Evolutionary conservation across 306 rosid genomes (phyloP), one percentile per base, ranked within the genome.

Genomic region (Psophocarpus tetragonolobus): DNA sequence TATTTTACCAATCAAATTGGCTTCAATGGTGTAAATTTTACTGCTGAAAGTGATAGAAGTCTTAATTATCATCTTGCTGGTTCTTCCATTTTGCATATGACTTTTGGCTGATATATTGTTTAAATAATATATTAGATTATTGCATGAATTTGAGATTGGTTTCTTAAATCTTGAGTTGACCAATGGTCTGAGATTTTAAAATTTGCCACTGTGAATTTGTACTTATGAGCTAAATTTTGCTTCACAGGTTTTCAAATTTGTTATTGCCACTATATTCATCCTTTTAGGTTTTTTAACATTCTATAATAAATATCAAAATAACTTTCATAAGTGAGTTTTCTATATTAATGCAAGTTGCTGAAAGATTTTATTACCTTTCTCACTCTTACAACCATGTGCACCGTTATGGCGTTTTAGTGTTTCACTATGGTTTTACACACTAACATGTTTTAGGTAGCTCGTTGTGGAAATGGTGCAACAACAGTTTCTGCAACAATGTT

Each of bases 401-500:
- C 26, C 51, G 75, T 54, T 30, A 26, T 69, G 65, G 26, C 39
- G 48, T 33, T 65, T 79, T 44, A 29, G 26, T 51, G 17, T 74
- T 84, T 64, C 47, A 45, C 41, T 39, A 44, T 29, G 48, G 36
- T 32, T 79, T 84, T 73, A 29, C 51, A 1, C 74, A 26, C 72
- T 67, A 36, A 71, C 45, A 36, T 75, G 21, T 74, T 70, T 75
- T 39, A 94, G 98, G 96, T 94, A 79, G 97, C 95, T 33, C 81
- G 83, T 14, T 78, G 91, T 84, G 91, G 92, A 74, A 92, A 88
- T 80, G 97, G 98, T 71, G 95, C 97, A 44, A 92, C 98, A 74
- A 94, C 97, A 76, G 97, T 94, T 83, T 90, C 97, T 80, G 97
- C 92, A 61, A 83, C 98, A 47, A 94, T 94, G 97, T 80, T 90